Evolutionary conservation across 2,329 filamentous ascomycete species (phyloP), one percentile per base, ranked within the genome.

Genomic region (Hypomyces rosellus): DNA sequence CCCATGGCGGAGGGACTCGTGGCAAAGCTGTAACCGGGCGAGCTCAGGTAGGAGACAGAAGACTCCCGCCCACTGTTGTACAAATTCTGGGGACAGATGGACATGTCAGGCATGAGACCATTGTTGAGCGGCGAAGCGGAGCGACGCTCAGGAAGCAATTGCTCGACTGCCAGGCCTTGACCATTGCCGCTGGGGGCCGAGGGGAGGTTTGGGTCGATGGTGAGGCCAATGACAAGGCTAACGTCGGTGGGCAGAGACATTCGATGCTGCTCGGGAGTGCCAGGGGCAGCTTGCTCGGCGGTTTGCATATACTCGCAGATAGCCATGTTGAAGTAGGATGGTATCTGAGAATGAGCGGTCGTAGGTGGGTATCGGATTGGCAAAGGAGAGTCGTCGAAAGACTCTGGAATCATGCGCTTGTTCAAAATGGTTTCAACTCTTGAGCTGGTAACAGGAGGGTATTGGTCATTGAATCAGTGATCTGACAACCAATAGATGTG

Each of bases 1-100:
- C 49, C 47, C 16, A 38, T 39, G n/a, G 48, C 40, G 15, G 49
- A 51, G n/a, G 49, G 49, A 34, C 45, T 45, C 18, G 30, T 33
- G 18, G 38, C 22, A 16, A 47, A 47, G 22, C 45, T 47, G 16
- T 47, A 39, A 16, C 22, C 41, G 9, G 48, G 48, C 15, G 48
- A 50, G 9, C n/a, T 34, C 11, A 46, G 43, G 25, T 34, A 16
- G 16, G 50, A 45, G 37, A 45, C n/a, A 22, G 39, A 22, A 13
- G 39, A 42, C 15, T 42, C 39, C 5, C 16, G 36, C 3, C 36
- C 25, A 30, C 11, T 13, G 45, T n/a, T 42, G 30, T 30, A 14
- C 18, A 43, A 4, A 25, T 41, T 30, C 9, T 30, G 25, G 8
- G 25, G 25, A 8, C 25, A 30, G 6, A 30, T 30, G 2, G 4